A percentile compares a stretch with the other conserved stretches of the same genome.
These are phyloP conservation scores for Geranomyces michiganensis DNA, from an alignment of 192 early-diverging fungal genomes.

Conservation along the genomic window DNA sequence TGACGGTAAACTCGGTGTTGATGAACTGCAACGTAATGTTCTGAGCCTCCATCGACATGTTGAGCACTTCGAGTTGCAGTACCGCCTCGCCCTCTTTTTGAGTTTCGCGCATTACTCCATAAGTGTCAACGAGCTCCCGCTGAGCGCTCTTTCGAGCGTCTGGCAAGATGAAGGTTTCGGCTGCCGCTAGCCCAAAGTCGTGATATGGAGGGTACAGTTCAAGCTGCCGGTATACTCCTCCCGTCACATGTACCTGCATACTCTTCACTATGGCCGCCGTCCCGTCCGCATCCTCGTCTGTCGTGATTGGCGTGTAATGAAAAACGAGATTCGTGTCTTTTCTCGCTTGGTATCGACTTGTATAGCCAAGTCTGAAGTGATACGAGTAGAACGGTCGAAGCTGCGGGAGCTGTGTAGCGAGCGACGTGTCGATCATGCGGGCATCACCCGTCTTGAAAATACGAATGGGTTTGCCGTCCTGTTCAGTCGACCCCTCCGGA, in stretches of 20 bases:
- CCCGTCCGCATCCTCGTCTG: constrained; percentile 41
- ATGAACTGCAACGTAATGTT: constrained; percentile 56
- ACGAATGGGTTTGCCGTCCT: constrained; percentile 36
- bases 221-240: constrained; percentile 49
- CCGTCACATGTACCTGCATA: constrained; percentile 45
- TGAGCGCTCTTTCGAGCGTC: constrained; percentile 29
- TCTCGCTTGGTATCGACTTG: constrained; percentile 48
- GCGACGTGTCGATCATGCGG: constrained; percentile 23
- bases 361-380: constrained; percentile 57
- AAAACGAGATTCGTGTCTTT: constrained; percentile 51
- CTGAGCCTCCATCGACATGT: constrained; percentile 60
- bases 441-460: constrained; percentile 10
- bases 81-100: constrained; percentile 25
- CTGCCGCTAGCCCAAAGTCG: constrained; percentile 58
- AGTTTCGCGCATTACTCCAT: constrained; percentile 36
- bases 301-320: constrained; percentile 57
- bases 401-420: constrained; percentile 36
- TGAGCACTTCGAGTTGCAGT: constrained; percentile 47
- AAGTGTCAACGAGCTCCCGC: constrained; percentile 19
- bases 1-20: constrained; percentile 53
- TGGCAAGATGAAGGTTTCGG: constrained; percentile 39
- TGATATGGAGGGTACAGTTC: constrained; percentile 56
- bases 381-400: constrained; percentile 60
- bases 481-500: constrained; percentile 31
- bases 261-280: constrained; percentile 34